Percentiles rank a stretch among this genome's conserved stretches.
Evolutionary conservation across 805 yeast species (phyloP).

Genomic region (Candida endomychidarum): DNA sequence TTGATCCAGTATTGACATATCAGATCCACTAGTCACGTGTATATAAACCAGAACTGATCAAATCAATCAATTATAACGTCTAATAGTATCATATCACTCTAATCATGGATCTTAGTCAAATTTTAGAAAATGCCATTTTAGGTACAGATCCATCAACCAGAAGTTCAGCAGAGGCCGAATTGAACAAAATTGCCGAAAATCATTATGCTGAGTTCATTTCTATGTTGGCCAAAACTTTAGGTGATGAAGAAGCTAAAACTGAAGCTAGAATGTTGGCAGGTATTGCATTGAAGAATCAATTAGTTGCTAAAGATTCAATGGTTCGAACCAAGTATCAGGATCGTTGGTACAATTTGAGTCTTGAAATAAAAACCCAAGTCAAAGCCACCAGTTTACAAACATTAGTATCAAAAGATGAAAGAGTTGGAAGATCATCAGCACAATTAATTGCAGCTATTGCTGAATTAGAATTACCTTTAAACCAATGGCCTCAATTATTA

Average conservation of each 20-base stretch:
- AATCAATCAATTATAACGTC: too few relatives aligned
- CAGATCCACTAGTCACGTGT: neutral
- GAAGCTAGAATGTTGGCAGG: slow-evolving; percentile 94
- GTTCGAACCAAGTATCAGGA: slow-evolving; percentile 59
- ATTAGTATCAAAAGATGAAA: slow-evolving; percentile 62
- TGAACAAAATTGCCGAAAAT: slow-evolving; percentile 66
- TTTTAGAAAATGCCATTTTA: slow-evolving; percentile 78
- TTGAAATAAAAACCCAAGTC: slow-evolving; percentile 56
- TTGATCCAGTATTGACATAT: neutral
- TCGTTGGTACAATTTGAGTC: slow-evolving; percentile 71
- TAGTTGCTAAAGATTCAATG: slow-evolving; percentile 74
- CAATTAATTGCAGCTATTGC: slow-evolving; percentile 96
- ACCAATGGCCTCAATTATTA: slow-evolving; percentile 87
- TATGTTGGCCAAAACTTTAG: slow-evolving; percentile 68
- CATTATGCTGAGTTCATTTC: slow-evolving; percentile 76
- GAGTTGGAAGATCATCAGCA: slow-evolving; percentile 87
- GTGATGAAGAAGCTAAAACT: slow-evolving; percentile 57
- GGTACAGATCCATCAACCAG: slow-evolving; percentile 66
- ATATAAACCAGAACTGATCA: too few relatives aligned
- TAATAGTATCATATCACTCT: too few relatives aligned
- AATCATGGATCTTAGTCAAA: slow-evolving; percentile 54
- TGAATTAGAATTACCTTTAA: slow-evolving; percentile 86
- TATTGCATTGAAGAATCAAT: slow-evolving; percentile 79
- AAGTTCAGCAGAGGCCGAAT: slow-evolving; percentile 74
- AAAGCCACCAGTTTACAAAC: slow-evolving; percentile 60